Evolutionary conservation across 1,139 yeast species (phyloP), one percentile per base, ranked within the genome.

Genomic region (Chernovozyma sophiae-reginae): DNA sequence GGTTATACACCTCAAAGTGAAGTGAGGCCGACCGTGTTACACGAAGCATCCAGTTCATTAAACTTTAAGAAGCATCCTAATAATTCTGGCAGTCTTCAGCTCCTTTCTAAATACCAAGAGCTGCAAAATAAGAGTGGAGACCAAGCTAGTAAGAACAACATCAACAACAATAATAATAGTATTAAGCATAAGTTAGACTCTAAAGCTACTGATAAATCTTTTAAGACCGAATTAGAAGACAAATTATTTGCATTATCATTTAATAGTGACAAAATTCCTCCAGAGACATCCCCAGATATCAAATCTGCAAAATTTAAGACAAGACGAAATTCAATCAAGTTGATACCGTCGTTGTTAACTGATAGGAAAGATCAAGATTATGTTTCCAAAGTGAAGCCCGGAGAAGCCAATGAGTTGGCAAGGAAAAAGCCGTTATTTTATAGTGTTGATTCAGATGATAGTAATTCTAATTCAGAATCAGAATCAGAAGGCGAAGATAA

Each of bases 341-440:
- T 62, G 40, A 53, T 58, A 24, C 66, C 68, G 5, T 55, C 67
- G 1, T 53, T 52, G 13, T 38, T 51, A 18, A 35, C 40, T 36
- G 11, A 34, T 32, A 41, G 41, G 10, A 16, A 13, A 7, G 17
- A 6, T 14, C 8, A 6, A 6, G 29, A 26, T 14, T 7, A 7
- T 14, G 11, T 6, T 16, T 13, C 29, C 6, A 16, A 26, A 16
- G 18, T 12, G 18, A 20, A 7, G 10, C n/a, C n/a, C n/a, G 15
- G 10, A 6, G 29, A 26, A 7, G 8, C 6, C 8, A 13, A 30
- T 29, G 34, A 29, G 30, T 30, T 14, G 28, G 32, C 23, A 38
- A 39, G 20, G 45, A 48, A 37, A 44, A 44, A 38, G 49, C 55
- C 64, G 12, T 56, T 66, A 32, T 67, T 68, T 44, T 67, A 64